Conservation (phyloP, 1,139 yeast species). For the Kodamaea plutei region DNA sequence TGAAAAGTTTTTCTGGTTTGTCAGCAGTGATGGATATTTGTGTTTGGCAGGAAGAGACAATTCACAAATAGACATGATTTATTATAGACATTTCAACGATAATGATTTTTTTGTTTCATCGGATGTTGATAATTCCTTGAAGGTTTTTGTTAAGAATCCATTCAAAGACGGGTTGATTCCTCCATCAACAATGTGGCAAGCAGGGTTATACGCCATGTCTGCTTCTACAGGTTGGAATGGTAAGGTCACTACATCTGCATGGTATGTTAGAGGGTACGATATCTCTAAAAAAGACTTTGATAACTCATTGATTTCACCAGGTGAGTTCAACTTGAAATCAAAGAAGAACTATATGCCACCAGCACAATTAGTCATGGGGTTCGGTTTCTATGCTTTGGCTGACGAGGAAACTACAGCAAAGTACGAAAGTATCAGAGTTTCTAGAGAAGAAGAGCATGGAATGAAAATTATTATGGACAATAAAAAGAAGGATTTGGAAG, state of each 20-base stretch:
- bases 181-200: conserved; percentile 72
- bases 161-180: conserved; percentile 58
- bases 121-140: conserved; percentile 69
- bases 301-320: conserved; percentile 60
- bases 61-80: conserved; percentile 79
- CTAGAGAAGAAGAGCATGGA: conserved; percentile 46
- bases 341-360: conserved; percentile 72
- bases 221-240: conserved; percentile 88
- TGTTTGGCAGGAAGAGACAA: conserved; percentile 85
- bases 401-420: conserved; percentile 49
- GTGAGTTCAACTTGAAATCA: conserved; percentile 55
- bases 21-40: conserved; percentile 82
- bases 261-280: conserved; percentile 69
- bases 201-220: conserved; percentile 80
- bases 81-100: conserved; percentile 69
- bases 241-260: conserved; percentile 74
- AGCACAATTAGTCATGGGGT: conserved; percentile 81
- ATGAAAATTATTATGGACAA: conserved; percentile 37
- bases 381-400: conserved; percentile 74
- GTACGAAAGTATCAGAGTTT: conserved; percentile 33
- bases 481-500: conserved; percentile 25
- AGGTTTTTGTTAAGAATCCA: conserved; percentile 80
- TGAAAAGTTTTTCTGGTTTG: conserved; percentile 92
- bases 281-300: conserved; percentile 68
- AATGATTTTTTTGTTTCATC: conserved; percentile 72